Percentiles rank a stretch among this genome's conserved stretches.
Conservation (phyloP, 2,329 filamentous ascomycete species). For the Ceratocystis alfenasii region DNA sequence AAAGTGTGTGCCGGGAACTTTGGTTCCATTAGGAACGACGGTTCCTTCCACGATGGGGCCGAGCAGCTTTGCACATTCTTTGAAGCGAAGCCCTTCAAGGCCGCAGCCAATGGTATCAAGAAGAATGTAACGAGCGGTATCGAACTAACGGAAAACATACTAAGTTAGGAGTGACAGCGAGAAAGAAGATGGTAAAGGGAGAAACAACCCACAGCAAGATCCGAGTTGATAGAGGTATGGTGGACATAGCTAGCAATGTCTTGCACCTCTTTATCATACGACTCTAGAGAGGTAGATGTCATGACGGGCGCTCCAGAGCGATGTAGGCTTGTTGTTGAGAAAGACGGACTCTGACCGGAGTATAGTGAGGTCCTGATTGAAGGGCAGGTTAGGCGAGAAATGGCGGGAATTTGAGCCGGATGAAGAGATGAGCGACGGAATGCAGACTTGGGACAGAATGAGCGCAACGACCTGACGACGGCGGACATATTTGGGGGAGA, state of each 20-base stretch:
- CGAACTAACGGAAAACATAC: constrained; percentile 46
- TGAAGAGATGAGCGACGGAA: background rate
- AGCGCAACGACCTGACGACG: constrained; percentile 4
- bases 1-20: constrained; percentile 83
- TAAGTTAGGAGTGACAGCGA: background rate
- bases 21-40: constrained; percentile 79
- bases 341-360: constrained; percentile 29
- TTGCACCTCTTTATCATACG: constrained; percentile 84
- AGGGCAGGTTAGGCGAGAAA: background rate
- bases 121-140: constrained; percentile 93
- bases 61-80: constrained; percentile 89
- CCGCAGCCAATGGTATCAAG: constrained; percentile 95
- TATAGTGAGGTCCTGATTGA: background rate
- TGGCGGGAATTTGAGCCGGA: background rate
- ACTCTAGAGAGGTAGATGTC: constrained; percentile 35
- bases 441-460: constrained; percentile 3
- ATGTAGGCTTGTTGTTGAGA: constrained; percentile 31
- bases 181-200: background rate
- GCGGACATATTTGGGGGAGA: constrained; percentile 2
- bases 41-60: constrained; percentile 87
- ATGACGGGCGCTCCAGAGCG: constrained; percentile 37
- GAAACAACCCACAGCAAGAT: constrained; percentile 64
- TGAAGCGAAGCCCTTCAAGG: constrained; percentile 87
- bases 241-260: constrained; percentile 94
- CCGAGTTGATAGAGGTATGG: constrained; percentile 79